Evolutionary conservation across 768 basidiomycete genomes (phyloP), one percentile per base, ranked within the genome.

Genomic region (Boletellus emodensis): DNA sequence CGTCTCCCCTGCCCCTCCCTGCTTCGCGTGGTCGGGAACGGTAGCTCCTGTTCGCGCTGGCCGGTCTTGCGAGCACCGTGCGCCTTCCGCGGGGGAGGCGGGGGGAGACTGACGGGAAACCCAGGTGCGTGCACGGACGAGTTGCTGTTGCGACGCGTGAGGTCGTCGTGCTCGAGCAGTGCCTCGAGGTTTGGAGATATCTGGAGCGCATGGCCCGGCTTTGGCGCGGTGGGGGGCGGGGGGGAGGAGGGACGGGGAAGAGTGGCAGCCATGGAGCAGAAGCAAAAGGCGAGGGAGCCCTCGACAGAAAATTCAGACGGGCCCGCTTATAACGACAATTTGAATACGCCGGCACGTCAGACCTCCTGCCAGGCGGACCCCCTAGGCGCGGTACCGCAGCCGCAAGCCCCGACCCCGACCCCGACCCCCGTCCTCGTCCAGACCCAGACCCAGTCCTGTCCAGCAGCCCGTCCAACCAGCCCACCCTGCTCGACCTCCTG

Each of bases 131-230:
- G 57, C 4, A 61, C 65, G 13, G 61, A 63, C 5, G 68, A 64
- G 24, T 45, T 35, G 61, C 61, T 47, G 13, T 41, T 66, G 38
- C 62, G 60, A 18, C 78, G 73, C n/a, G 67, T 67, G 44, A 71
- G 72, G 44, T 81, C 78, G 44, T 82, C 82, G 52, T 82, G 77
- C 59, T 81, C 75, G 45, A 84, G 69, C 8, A 84, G 57, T 22
- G 81, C 82, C 53, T 83, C 78, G 40, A 83, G 74, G 56, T 84
- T 75, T 0, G 82, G 77, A 2, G 80, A 83, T 45, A 83, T 84
- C 11, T 73, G 66, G 40, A 83, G 62, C 1, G 73, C 65, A 10
- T 60, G 35, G 11, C n/a, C 24, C 0, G 55, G 11, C 22, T 51
- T 47, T 1, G 59, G 49, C 0, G 32, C 28, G 36, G 44, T 48